These are phyloP conservation scores for Malassezia caprae DNA, from an alignment of 1,284 basidiomycete species.

Conservation along the genomic window DNA sequence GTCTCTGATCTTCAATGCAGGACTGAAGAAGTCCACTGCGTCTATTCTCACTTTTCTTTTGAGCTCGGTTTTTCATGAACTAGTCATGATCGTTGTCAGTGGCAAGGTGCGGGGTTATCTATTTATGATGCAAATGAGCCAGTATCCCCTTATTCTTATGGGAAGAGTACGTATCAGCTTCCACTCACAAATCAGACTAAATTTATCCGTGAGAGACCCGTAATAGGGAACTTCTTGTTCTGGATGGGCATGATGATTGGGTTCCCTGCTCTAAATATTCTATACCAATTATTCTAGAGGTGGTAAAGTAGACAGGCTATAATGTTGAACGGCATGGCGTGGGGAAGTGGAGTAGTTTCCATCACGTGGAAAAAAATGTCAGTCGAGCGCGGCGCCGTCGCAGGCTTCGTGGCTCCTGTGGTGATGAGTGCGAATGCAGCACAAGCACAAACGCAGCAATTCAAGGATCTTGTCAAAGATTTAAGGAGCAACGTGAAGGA, in stretches of 20 bases:
- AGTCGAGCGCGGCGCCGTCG: not conserved
- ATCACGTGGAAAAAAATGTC: constrained; percentile 9
- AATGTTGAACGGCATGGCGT: no score
- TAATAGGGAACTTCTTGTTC: constrained; percentile 60
- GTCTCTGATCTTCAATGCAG: constrained; percentile 67
- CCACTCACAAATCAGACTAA: constrained; percentile 8
- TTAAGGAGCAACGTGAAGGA: not conserved
- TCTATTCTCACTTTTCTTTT: constrained; percentile 80
- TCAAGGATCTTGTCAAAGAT: not conserved
- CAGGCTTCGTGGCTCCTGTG: not conserved
- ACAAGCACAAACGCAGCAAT: not conserved
- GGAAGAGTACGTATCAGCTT: constrained; percentile 56
- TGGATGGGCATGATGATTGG: constrained; percentile 76
- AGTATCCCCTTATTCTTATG: constrained; percentile 79
- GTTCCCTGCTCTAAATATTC: constrained; percentile 82
- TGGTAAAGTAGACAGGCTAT: no score
- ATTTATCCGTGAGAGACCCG: constrained; percentile 28
- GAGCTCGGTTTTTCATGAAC: constrained; percentile 61
- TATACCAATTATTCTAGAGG: constrained; percentile 50
- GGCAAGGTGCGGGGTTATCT: constrained; percentile 47
- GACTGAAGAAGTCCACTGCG: constrained; percentile 64
- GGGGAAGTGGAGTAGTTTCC: not conserved
- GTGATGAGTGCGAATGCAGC: constrained; percentile 1
- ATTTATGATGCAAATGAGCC: constrained; percentile 60
- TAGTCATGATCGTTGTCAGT: constrained; percentile 70